Evolutionary conservation across 441 rosid genomes (phyloP).

Genomic region (Geranium incanum): DNA sequence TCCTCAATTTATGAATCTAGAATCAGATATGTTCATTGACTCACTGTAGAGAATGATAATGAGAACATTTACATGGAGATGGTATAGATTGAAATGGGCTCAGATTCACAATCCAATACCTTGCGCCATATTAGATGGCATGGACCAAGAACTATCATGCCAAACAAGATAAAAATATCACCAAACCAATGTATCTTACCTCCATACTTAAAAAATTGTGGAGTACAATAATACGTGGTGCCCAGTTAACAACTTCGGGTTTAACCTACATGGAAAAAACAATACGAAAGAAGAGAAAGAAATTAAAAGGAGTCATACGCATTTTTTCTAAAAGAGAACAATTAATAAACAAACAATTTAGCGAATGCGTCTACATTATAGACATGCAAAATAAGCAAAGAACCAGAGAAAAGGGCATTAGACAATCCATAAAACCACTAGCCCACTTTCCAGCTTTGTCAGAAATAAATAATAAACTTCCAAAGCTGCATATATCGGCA

Average conservation of each 20-base stretch:
- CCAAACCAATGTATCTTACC: conserved; percentile 37
- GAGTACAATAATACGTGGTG: conserved; percentile 78
- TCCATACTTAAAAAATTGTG: conserved; percentile 76
- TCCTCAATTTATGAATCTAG: neutral
- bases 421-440: neutral
- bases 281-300: conserved; percentile 13
- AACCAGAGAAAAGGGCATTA: neutral
- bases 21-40: neutral
- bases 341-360: neutral
- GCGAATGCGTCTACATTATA: neutral
- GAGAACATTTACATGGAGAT: neutral
- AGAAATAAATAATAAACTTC: neutral
- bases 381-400: neutral
- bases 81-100: neutral
- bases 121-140: conserved; percentile 3
- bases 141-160: neutral
- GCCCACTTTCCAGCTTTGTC: neutral
- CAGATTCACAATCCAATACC: neutral
- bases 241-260: conserved; percentile 90
- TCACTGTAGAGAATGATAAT: neutral
- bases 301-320: neutral
- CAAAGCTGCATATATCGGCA: neutral
- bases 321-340: neutral
- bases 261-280: conserved; percentile 57
- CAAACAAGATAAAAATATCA: neutral